Base-by-base conservation (phyloP, 108 stramenopile genomes). In the Cyclotella kingstonii region DNA sequence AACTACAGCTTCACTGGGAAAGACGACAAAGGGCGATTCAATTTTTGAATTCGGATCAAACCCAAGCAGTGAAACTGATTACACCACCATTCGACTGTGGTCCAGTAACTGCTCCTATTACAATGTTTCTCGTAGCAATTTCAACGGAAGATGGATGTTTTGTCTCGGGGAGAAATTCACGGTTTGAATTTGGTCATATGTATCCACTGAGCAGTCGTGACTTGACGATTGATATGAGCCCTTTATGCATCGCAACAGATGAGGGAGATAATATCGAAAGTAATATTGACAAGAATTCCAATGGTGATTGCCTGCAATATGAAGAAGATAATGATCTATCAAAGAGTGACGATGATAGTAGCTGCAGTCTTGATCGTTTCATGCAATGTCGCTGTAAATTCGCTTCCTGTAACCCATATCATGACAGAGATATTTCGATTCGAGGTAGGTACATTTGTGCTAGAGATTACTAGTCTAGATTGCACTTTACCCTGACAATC, bases 131-230 rank as follows among this genome's bases (percentile, higher is more conserved):
- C 18, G 82, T 93, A 1, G 92, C 75, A 0, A 86, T 93, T 59
- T 81, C 89, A 2, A 90, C 87, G 0, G 92, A 93, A 67, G 92
- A 93, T 70, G 92, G 89, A 11, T 90, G 88, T 41, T 93, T 93
- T 56, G 51, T 90, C 39, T 89, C 87, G 3, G 89, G 92, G 29
- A 66, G 86, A 23, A 65, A 63, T 17, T 54, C 67, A 14, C 57
- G 84, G 9, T 87, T 86, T 63, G 92, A 90, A 60, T 59, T 90
- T n/a, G 92, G 88, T 18, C 90, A 91, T 66, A 59, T 76, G 58
- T 77, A 84, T 66, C 86, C 86, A 35, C 38, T 76, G 1, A 48
- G 53, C 23, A 35, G 35, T 10, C 31, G 52, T 12, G 86, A 85
- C 28, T 61, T 63, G 40, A 50, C 64, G 43, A 57, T 66, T 27